Evolutionary conservation across 768 basidiomycete genomes (phyloP).

Genomic region (Auriscalpium orientale): DNA sequence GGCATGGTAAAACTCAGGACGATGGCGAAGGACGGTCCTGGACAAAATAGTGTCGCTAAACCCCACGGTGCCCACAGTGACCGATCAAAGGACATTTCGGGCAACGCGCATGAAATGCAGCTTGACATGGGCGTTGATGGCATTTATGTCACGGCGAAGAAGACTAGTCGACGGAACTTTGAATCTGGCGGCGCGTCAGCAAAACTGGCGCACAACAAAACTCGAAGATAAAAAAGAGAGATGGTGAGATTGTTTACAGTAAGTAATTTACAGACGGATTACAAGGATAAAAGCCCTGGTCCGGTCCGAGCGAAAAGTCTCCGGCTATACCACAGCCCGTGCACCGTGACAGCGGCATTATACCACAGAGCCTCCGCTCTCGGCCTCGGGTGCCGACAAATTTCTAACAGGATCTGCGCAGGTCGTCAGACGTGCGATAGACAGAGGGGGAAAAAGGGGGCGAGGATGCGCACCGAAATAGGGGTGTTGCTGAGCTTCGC

Average conservation of each 20-base stretch:
- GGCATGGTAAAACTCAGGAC: no score
- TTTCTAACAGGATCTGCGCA: constrained; percentile 61
- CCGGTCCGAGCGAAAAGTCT: constrained; percentile 6
- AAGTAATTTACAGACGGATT: constrained; percentile 12
- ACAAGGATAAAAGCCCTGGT: constrained; percentile 8
- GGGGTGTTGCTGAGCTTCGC: constrained; percentile 86
- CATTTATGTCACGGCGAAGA: no score
- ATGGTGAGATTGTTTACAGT: constrained; percentile 12
- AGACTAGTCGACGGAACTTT: no score
- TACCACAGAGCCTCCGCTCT: constrained; percentile 50
- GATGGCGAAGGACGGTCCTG: no score
- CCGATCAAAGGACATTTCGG: no score
- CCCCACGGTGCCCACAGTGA: no score
- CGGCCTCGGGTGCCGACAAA: constrained; percentile 44
- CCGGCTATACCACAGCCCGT: neutral
- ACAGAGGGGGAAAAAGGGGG: constrained; percentile 8
- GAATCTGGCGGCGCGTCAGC: no score
- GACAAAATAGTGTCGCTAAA: no score
- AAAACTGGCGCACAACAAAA: neutral
- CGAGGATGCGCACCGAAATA: constrained; percentile 87
- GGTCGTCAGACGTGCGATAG: constrained; percentile 13
- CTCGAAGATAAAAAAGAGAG: neutral
- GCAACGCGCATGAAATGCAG: no score
- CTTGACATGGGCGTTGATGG: no score
- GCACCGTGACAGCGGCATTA: no score